Conservation (phyloP, 75 land plant genomes). For the Cupressus sempervirens region DNA sequence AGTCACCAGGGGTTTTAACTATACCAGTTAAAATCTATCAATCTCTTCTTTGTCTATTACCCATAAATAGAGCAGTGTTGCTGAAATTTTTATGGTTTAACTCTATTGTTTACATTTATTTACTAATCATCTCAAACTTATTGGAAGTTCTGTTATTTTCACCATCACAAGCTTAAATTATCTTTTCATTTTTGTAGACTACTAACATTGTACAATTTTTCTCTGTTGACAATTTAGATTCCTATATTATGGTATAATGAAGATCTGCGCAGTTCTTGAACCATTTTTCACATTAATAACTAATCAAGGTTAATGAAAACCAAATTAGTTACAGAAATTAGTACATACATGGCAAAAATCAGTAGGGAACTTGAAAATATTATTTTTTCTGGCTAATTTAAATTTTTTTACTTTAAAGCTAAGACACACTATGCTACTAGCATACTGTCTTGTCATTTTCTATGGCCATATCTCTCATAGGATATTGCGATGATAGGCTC, state of each 20-base stretch:
- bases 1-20: no score
- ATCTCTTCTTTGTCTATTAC: no score
- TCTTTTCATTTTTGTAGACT: not conserved
- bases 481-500: not conserved
- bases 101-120: not conserved
- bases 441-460: not conserved
- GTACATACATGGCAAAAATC: not conserved
- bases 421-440: not conserved
- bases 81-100: not conserved
- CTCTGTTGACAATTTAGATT: not conserved
- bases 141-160: not conserved
- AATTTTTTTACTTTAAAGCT: not conserved
- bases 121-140: not conserved
- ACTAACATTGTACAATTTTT: not conserved
- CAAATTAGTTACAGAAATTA: not conserved
- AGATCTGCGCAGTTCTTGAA: not conserved
- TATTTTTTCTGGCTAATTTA: not conserved
- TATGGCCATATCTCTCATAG: not conserved
- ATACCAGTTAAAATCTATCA: no score
- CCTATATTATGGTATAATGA: not conserved
- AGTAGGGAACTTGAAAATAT: not conserved
- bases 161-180: not conserved
- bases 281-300: not conserved
- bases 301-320: not conserved
- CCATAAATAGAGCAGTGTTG: no score